Evolutionary conservation across 2,329 filamentous ascomycete species (phyloP), one percentile per base, ranked within the genome.

Genomic region (Diplocarpon mali): DNA sequence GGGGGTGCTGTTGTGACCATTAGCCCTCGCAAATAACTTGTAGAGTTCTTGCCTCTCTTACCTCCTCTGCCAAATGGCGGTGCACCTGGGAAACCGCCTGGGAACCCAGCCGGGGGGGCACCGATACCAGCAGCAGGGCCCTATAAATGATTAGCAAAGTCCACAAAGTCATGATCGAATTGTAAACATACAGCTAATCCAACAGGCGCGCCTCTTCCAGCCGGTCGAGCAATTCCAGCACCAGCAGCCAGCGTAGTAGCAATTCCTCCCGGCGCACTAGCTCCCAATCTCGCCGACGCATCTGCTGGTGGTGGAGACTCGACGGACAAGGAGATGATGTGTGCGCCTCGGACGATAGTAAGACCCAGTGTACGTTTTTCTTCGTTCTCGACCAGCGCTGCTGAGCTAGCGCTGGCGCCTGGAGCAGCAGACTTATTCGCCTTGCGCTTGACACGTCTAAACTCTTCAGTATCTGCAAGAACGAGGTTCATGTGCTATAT

Each of bases 331-430:
- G 89, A 95, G 52, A 98, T 85, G 51, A 98, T 92, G 57, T 95
- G 85, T 46, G 89, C 87, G 60, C 92, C 92, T 59, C 92, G 87
- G 52, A 98, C 78, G 57, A 98, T 98, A 14, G 86, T 89, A 53
- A 98, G 74, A 46, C 92, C 92, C 30, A 98, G 78, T n/a, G 88
- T 94, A 60, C 92, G 83, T 75, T 96, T 96, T 70, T 96, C 92
- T 69, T 98, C 90, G 12, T 83, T 80, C 69, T 95, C 88, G 57
- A 94, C 75, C 39, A 83, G 76, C 61, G 84, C 76, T 52, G 74
- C 70, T 40, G 75, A 65, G 41, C 76, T 69, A 55, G 78, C 74
- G 45, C 73, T 73, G 53, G 79, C 72, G 50, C 60, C 61, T 50
- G 61, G 60, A 43, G 61, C 61, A 40, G 75, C 66, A 42, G 76